Conservation (phyloP, 164 flowering plant genomes). For the Paratinospora sagittata region DNA sequence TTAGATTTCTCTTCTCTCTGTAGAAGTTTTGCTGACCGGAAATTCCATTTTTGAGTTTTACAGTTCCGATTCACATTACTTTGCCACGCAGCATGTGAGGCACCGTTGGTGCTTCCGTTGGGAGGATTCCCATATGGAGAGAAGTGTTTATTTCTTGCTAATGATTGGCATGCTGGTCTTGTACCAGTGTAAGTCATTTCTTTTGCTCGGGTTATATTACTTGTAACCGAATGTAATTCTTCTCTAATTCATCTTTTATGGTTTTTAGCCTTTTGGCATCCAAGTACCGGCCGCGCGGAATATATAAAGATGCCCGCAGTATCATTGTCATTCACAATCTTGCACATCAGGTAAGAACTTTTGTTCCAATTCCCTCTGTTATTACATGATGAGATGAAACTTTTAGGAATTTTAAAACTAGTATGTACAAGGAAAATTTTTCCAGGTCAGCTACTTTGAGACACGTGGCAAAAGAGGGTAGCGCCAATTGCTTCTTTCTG, state of each 20-base stretch:
- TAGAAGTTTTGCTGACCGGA: conserved; percentile 7
- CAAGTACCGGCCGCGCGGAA: conserved; percentile 82
- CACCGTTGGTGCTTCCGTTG: conserved; percentile 85
- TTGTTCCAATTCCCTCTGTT: not conserved
- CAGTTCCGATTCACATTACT: conserved; percentile 93
- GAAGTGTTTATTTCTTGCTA: conserved; percentile 81
- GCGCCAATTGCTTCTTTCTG: no score
- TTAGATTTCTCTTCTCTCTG: not conserved
- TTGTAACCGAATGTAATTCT: not conserved
- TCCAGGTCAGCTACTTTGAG: no score
- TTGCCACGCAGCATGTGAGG: conserved; percentile 97
- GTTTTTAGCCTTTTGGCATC: conserved; percentile 80
- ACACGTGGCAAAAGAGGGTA: not conserved
- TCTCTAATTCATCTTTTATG: conserved; percentile 15
- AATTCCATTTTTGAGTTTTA: conserved; percentile 18
- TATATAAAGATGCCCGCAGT: conserved; percentile 81
- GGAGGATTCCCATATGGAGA: conserved; percentile 92
- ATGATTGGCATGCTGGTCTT: conserved; percentile 97
- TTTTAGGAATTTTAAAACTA: not conserved
- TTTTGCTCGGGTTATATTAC: not conserved
- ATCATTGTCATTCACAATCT: conserved; percentile 89
- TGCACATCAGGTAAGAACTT: conserved; percentile 68
- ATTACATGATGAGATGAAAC: not conserved
- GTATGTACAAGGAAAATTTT: no score
- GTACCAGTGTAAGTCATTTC: conserved; percentile 75